Conservation (phyloP, 2,329 filamentous ascomycete species). For the Trichophaea hybrida region DNA sequence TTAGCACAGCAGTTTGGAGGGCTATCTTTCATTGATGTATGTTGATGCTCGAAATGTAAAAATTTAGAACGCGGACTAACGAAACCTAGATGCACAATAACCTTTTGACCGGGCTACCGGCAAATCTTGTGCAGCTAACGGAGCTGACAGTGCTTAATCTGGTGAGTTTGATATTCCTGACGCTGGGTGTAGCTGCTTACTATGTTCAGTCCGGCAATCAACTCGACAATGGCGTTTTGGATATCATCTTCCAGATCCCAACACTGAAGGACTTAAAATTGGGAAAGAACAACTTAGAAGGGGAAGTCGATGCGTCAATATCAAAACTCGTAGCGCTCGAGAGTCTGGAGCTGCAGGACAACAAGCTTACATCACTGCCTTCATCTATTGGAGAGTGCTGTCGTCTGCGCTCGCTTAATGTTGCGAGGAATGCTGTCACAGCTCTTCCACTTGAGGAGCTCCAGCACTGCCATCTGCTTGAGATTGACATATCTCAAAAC, state of each 20-base stretch:
- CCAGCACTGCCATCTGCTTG: constrained; percentile 52
- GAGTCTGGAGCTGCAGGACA: constrained; percentile 65
- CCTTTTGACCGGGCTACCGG: constrained; percentile 52
- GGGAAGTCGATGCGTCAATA: constrained; percentile 50
- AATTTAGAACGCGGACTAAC: neutral
- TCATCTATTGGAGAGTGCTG: constrained; percentile 50
- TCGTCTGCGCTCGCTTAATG: constrained; percentile 59
- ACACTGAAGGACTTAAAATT: constrained; percentile 67
- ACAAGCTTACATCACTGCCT: constrained; percentile 60
- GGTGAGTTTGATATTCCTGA: constrained; percentile 36
- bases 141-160: constrained; percentile 70
- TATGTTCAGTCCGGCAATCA: constrained; percentile 57
- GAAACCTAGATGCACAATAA: constrained; percentile 70
- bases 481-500: constrained; percentile 65
- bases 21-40: constrained; percentile 21
- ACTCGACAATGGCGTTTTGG: constrained; percentile 55
- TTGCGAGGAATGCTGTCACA: constrained; percentile 64
- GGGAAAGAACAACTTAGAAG: constrained; percentile 60
- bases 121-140: constrained; percentile 58
- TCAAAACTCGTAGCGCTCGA: constrained; percentile 55
- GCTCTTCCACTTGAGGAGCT: constrained; percentile 57
- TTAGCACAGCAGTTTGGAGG: constrained; percentile 21
- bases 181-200: neutral
- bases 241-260: constrained; percentile 57
- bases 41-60: neutral